A percentile compares a stretch with the other conserved stretches of the same genome.
Conservation (phyloP, 1,284 basidiomycete genomes). For the Pseudozyma flocculosa region DNA sequence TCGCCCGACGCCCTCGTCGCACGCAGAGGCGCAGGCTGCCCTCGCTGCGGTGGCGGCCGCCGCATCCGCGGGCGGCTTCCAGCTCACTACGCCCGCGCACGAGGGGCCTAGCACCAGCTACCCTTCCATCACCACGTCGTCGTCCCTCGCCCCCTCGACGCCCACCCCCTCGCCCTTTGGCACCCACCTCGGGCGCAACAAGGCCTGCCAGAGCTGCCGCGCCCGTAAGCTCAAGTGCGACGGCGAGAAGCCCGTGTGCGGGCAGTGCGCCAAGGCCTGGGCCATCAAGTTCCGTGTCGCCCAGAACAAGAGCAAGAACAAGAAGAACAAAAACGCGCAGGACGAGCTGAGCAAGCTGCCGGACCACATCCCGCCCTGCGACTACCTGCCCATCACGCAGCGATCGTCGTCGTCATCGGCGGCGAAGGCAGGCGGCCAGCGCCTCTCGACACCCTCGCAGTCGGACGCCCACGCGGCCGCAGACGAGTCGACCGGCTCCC, state of each 20-base stretch:
- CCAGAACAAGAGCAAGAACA: slow-evolving; percentile 39
- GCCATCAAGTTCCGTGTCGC: slow-evolving; percentile 41
- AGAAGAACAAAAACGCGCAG: slow-evolving; percentile 27
- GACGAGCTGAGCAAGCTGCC: slow-evolving; percentile 32
- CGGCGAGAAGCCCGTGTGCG: slow-evolving; percentile 43
- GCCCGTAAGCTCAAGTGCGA: slow-evolving; percentile 51
- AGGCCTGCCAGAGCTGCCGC: slow-evolving; percentile 46
- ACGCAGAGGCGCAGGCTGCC: slow-evolving; percentile 35
- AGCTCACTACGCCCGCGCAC: slow-evolving; percentile 11
- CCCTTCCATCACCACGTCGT: too few species aligned
- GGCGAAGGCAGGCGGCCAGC: neutral
- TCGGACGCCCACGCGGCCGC: neutral
- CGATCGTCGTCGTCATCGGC: slow-evolving; percentile 9
- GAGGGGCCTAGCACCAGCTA: neutral
- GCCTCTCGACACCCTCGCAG: neutral
- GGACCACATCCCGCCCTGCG: slow-evolving; percentile 36
- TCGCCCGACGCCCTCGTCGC: slow-evolving; percentile 11
- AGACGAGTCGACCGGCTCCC: slow-evolving; percentile 4
- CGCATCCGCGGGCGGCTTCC: slow-evolving; percentile 29
- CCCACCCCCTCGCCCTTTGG: slow-evolving; percentile 29
- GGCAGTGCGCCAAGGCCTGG: slow-evolving; percentile 47
- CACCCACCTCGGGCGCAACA: slow-evolving; percentile 45
- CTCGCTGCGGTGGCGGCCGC: slow-evolving; percentile 34
- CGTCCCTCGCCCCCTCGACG: too few species aligned
- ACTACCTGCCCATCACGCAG: slow-evolving; percentile 35